phyloP scores from a whole-genome alignment of 2,329 filamentous ascomycete species.

The Trematosphaeria pertusa region DNA sequence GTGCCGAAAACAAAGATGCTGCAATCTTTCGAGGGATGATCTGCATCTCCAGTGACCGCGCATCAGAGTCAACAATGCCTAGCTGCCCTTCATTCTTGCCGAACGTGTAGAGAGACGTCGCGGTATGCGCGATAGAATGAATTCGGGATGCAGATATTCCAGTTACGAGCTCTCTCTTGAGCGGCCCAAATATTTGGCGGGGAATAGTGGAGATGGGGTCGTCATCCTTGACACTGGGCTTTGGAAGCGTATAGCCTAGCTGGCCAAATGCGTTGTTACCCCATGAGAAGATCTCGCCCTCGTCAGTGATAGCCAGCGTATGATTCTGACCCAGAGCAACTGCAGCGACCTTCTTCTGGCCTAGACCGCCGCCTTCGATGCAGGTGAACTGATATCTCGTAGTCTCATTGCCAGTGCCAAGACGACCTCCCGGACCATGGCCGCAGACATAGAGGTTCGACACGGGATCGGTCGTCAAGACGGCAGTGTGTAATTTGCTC shows the following conservation, averaged over 20 bases:
- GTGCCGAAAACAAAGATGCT: slow-evolving; percentile 76
- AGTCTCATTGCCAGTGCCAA: slow-evolving; percentile 88
- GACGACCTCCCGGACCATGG: slow-evolving; percentile 85
- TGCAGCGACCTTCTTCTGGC: slow-evolving; percentile 75
- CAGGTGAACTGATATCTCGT: slow-evolving; percentile 87
- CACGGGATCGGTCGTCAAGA: slow-evolving; percentile 84
- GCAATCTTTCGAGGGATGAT: slow-evolving; percentile 83
- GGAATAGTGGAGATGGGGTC: slow-evolving; percentile 82
- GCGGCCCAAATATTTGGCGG: slow-evolving; percentile 86
- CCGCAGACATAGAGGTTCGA: slow-evolving; percentile 94
- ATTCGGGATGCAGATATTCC: slow-evolving; percentile 88
- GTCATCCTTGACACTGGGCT: slow-evolving; percentile 72
- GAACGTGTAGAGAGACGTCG: slow-evolving; percentile 85
- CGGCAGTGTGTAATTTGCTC: slow-evolving; percentile 89
- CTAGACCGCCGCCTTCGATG: slow-evolving; percentile 75
- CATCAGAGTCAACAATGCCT: slow-evolving; percentile 93
- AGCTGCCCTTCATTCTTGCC: slow-evolving; percentile 95
- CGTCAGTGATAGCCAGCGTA: slow-evolving; percentile 81
- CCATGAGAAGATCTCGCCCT: slow-evolving; percentile 94
- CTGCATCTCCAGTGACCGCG: slow-evolving; percentile 87
- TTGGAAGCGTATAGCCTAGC: slow-evolving; percentile 81
- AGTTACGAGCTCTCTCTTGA: slow-evolving; percentile 83
- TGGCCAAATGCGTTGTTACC: slow-evolving; percentile 86
- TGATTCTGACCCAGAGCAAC: slow-evolving; percentile 92
- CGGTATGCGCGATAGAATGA: slow-evolving; percentile 89